A percentile compares a stretch with the other conserved stretches of the same genome.
Conservation (phyloP, 768 basidiomycete species). For the Hygrophorus pudorinus region DNA sequence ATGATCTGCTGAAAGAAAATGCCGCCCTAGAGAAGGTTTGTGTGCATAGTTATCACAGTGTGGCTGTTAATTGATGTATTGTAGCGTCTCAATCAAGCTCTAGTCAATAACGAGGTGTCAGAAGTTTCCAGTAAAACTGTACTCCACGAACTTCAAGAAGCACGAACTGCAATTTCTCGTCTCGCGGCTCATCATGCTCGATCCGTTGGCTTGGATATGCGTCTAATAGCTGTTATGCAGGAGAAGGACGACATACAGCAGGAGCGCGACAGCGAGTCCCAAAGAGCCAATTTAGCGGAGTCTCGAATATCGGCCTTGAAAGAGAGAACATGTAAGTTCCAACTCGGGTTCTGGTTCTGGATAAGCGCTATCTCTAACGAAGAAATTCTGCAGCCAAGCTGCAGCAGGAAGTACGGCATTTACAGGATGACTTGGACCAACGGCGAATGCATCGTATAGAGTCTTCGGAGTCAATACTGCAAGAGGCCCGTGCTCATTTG, state of each 20-base stretch:
- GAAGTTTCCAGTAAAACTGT: constrained; percentile 72
- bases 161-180: constrained; percentile 54
- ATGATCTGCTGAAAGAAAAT: constrained; percentile 45
- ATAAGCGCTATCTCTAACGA: constrained; percentile 1
- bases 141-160: constrained; percentile 66
- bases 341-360: constrained; percentile 12
- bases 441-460: constrained; percentile 51
- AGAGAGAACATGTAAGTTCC: constrained; percentile 48
- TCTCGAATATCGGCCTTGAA: constrained; percentile 50
- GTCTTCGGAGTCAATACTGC: constrained; percentile 55
- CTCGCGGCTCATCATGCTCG: constrained; percentile 62
- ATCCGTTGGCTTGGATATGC: constrained; percentile 60
- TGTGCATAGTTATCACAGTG: not conserved
- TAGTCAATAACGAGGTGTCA: constrained; percentile 72
- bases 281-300: constrained; percentile 61
- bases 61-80: not conserved
- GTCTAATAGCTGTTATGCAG: constrained; percentile 51
- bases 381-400: constrained; percentile 43
- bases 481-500: constrained; percentile 54
- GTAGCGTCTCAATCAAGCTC: constrained; percentile 68
- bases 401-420: constrained; percentile 51
- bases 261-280: constrained; percentile 64
- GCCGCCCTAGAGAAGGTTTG: constrained; percentile 49
- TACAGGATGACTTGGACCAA: constrained; percentile 56
- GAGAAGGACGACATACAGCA: constrained; percentile 81